Percentiles rank a stretch among this genome's conserved stretches.
These are phyloP conservation scores for Pleurotus djamor DNA, from an alignment of 768 basidiomycete species.

Conservation along the genomic window DNA sequence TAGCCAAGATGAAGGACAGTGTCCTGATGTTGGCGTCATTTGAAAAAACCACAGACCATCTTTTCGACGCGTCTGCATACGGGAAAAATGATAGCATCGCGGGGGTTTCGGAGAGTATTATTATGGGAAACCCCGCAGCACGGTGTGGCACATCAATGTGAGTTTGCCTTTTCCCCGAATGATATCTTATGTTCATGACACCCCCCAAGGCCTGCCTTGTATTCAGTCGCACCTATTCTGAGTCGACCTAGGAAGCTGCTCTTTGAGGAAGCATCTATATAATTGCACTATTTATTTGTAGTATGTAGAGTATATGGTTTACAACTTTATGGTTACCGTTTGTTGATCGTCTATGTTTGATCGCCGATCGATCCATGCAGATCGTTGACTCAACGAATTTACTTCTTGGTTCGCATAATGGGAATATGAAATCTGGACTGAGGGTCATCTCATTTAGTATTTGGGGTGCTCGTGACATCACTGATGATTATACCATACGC, in stretches of 20 bases:
- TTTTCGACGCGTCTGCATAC: constrained; percentile 96
- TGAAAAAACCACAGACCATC: constrained; percentile 98
- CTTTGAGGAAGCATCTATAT: constrained; percentile 38
- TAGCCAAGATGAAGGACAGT: constrained; percentile 99
- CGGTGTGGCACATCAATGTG: constrained; percentile 95
- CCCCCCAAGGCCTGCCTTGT: constrained; percentile 44
- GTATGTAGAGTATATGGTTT: not conserved
- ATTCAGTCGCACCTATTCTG: constrained; percentile 39
- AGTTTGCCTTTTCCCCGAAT: constrained; percentile 18
- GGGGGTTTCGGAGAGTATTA: constrained; percentile 98
- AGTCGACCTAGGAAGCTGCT: constrained; percentile 48
- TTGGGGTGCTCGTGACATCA: not conserved
- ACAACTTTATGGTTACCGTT: too few relatives aligned
- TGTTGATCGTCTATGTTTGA: not conserved
- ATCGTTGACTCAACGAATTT: not conserved
- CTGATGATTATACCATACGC: not conserved
- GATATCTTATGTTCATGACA: not conserved
- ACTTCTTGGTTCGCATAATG: not conserved
- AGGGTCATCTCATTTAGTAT: not conserved
- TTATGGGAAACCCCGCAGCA: constrained; percentile 97
- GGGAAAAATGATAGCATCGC: constrained; percentile 94
- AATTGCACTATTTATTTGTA: not conserved
- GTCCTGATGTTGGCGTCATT: constrained; percentile 99
- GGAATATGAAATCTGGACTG: not conserved
- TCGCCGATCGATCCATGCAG: constrained; percentile 4